Evolutionary conservation across 257 asterid genomes (phyloP).

Genomic region (Solanum sitiens): DNA sequence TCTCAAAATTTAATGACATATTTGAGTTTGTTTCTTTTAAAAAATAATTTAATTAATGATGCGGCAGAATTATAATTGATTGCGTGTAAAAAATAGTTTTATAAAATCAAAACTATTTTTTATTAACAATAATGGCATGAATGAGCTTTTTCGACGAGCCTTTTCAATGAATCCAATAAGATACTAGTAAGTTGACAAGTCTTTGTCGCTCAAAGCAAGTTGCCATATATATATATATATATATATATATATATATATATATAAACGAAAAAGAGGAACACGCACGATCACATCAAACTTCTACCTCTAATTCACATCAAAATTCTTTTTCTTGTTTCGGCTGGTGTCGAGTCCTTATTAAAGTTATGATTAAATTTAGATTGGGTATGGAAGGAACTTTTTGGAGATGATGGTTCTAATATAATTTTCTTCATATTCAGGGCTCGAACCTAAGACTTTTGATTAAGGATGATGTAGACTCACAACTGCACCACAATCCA

Average conservation of each 20-base stretch:
- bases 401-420: too few relatives aligned
- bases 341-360: background rate
- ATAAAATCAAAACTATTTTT: too few relatives aligned
- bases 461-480: too few relatives aligned
- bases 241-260: background rate
- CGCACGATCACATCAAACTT: background rate
- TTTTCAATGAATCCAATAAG: background rate
- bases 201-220: background rate
- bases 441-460: too few relatives aligned
- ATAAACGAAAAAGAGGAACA: background rate
- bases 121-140: background rate
- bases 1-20: background rate
- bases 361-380: background rate
- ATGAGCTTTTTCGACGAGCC: background rate
- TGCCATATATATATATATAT: background rate
- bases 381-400: background rate
- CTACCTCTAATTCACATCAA: background rate
- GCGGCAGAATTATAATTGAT: fast-evolving
- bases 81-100: too few relatives aligned
- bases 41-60: background rate
- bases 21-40: background rate
- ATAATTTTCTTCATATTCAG: too few relatives aligned
- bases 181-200: background rate
- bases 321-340: background rate
- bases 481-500: too few relatives aligned